Evolutionary conservation across 1,139 yeast species (phyloP).

Genomic region (Yamadazyma trypodendri): DNA sequence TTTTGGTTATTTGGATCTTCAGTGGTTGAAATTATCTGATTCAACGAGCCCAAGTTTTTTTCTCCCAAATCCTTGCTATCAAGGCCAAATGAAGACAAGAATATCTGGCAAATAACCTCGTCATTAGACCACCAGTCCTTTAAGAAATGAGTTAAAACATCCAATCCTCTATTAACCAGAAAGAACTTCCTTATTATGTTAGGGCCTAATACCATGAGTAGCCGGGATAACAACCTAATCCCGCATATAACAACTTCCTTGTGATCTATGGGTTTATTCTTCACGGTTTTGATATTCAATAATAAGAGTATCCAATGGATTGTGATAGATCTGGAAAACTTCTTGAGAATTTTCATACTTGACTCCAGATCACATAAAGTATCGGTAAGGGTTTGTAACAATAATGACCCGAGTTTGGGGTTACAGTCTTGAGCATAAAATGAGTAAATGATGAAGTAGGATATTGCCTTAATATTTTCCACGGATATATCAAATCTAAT

Average conservation of each 20-base stretch:
- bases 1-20: conserved; percentile 5
- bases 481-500: conserved; percentile 35
- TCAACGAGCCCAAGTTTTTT: conserved; percentile 9
- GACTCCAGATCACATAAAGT: conserved; percentile 32
- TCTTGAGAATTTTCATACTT: conserved; percentile 38
- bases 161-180: conserved; percentile 52
- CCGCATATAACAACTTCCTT: conserved; percentile 46
- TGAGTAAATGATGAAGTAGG: conserved; percentile 37
- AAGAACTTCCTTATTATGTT: conserved; percentile 50
- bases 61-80: conserved; percentile 16
- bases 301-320: conserved; percentile 66
- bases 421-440: conserved; percentile 30
- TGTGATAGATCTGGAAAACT: conserved; percentile 56
- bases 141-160: conserved; percentile 47
- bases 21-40: conserved; percentile 7
- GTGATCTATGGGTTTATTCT: conserved; percentile 12
- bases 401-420: conserved; percentile 28
- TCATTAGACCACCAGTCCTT: conserved; percentile 48
- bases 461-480: conserved; percentile 34
- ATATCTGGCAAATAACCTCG: conserved; percentile 30
- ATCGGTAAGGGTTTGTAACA: conserved; percentile 30
- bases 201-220: conserved; percentile 48
- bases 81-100: conserved; percentile 42
- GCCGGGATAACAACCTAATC: conserved; percentile 48
- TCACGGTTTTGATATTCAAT: conserved; percentile 31